Evolutionary conservation across 257 asterid genomes (phyloP).

Genomic region (Nicotiana otophora): DNA sequence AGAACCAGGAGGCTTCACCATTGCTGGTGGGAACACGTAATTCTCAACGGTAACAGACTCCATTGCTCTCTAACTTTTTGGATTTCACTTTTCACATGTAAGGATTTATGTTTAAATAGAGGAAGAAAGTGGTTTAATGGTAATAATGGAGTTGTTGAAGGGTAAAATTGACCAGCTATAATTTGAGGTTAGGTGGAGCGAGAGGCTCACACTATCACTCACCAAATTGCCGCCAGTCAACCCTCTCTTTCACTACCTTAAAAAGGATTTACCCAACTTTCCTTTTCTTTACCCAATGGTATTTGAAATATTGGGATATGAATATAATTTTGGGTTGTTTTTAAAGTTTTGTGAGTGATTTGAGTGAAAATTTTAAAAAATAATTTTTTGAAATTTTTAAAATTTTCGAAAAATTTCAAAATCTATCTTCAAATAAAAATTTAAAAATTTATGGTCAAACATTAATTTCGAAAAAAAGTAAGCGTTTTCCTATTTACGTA

Average conservation of each 20-base stretch:
- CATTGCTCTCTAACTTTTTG: slow-evolving; percentile 7
- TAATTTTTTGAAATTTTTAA: too few species aligned
- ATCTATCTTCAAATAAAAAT: too few species aligned
- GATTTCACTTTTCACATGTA: fast-evolving
- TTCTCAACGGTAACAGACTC: slow-evolving; percentile 47
- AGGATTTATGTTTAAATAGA: neutral
- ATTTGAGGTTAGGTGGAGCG: neutral
- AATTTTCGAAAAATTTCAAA: too few species aligned
- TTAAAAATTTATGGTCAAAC: too few species aligned
- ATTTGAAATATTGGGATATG: too few species aligned
- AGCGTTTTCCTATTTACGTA: too few species aligned
- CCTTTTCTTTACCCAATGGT: neutral
- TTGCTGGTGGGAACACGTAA: slow-evolving; percentile 44
- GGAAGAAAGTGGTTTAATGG: neutral
- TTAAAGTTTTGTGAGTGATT: too few species aligned
- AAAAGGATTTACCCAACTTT: neutral
- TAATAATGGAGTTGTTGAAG: neutral
- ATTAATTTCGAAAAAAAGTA: too few species aligned
- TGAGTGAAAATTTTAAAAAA: too few species aligned
- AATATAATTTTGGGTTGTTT: too few species aligned
- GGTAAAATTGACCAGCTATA: neutral
- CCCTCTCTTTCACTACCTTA: neutral
- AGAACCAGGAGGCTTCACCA: slow-evolving; percentile 63
- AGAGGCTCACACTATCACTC: neutral
- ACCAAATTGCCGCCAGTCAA: neutral